Conservation (phyloP, 352 stramenopile species). For the Thalassiosira hispida region DNA sequence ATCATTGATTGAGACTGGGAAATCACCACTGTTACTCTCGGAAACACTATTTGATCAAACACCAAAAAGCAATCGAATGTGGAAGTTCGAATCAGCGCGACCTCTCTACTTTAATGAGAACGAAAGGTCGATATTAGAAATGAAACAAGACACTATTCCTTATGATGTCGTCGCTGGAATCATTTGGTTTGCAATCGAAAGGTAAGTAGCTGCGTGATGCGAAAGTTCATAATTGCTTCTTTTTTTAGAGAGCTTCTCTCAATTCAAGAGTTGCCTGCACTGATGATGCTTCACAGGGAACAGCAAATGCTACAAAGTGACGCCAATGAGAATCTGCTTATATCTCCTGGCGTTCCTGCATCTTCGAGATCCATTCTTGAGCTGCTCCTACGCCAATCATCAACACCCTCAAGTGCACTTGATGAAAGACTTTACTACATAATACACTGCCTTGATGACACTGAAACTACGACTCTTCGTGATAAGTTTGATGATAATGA, state of each 20-base stretch:
- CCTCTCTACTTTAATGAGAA: constrained; percentile 40
- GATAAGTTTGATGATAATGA: constrained; percentile 31
- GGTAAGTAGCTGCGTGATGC: neutral
- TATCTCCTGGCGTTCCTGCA: constrained; percentile 10
- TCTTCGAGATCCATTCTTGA: constrained; percentile 49
- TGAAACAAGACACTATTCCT: constrained; percentile 6
- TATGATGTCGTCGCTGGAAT: constrained; percentile 43
- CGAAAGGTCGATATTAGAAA: constrained; percentile 36
- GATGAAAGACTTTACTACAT: constrained; percentile 36
- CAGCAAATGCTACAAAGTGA: constrained; percentile 7
- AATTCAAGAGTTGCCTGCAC: neutral
- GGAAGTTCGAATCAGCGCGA: constrained; percentile 14
- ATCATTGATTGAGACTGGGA: constrained; percentile 9
- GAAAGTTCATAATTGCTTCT: neutral
- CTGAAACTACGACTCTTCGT: constrained; percentile 11
- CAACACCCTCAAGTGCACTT: constrained; percentile 13
- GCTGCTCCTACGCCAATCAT: constrained; percentile 38
- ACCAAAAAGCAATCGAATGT: neutral
- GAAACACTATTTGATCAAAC: constrained; percentile 22
- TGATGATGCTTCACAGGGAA: constrained; percentile 20
- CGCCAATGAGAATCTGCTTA: constrained; percentile 1
- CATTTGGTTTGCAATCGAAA: constrained; percentile 52
- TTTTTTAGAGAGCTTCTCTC: neutral
- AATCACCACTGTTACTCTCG: constrained; percentile 20
- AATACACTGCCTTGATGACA: constrained; percentile 28